Percentiles rank a stretch among this genome's conserved stretches.
These are phyloP conservation scores for Cladosporium phlei DNA, from an alignment of 2,329 filamentous ascomycete species.

Conservation along the genomic window DNA sequence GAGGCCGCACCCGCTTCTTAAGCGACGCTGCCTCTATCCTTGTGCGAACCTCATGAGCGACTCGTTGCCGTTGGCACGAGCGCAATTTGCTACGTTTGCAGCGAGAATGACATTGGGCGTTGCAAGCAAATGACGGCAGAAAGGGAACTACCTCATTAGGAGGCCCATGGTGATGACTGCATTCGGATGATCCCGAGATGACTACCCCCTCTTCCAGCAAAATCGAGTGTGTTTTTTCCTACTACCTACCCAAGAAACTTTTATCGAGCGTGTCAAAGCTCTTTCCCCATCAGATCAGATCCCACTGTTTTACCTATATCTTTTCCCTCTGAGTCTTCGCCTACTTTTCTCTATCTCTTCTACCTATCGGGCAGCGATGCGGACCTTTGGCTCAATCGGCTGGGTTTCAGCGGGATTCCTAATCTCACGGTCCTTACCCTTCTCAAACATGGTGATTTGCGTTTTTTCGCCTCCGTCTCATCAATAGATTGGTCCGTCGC, in stretches of 20 bases:
- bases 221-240: constrained; percentile 12
- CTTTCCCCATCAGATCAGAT: neutral
- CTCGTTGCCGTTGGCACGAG: constrained; percentile 6
- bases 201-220: constrained; percentile 12
- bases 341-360: neutral
- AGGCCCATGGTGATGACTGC: constrained; percentile 12
- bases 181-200: constrained; percentile 14
- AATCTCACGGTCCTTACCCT: constrained; percentile 9
- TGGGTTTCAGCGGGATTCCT: constrained; percentile 9
- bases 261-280: constrained; percentile 1
- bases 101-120: constrained; percentile 10
- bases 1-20: constrained; percentile 17
- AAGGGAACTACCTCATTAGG: constrained; percentile 8
- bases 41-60: constrained; percentile 9
- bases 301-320: neutral
- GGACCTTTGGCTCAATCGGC: constrained; percentile 10
- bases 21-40: constrained; percentile 6
- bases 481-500: too few relatives aligned
- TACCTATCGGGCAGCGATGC: constrained; percentile 3
- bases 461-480: too few relatives aligned
- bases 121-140: constrained; percentile 10
- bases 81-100: constrained; percentile 11
- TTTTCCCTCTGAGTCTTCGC: neutral
- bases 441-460: too few relatives aligned
- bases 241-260: constrained; percentile 3